These are phyloP conservation scores for Neofusicoccum sp. DNA, from an alignment of 2,329 filamentous ascomycete species.

Conservation along the genomic window DNA sequence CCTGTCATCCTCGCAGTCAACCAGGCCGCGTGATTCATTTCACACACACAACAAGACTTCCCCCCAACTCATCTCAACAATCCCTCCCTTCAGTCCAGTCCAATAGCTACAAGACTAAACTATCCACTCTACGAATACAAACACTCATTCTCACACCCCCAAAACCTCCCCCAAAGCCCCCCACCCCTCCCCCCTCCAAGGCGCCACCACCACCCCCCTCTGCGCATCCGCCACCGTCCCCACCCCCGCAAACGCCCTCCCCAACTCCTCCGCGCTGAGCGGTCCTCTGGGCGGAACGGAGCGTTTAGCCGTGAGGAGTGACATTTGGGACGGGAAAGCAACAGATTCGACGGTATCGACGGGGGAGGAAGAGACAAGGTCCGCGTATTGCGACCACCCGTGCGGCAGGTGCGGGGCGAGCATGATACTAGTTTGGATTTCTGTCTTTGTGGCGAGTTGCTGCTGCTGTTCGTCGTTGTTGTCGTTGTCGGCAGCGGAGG, in stretches of 20 bases:
- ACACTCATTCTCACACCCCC: no score
- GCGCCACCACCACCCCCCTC: slow-evolving; percentile 73
- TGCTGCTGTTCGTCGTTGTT: slow-evolving; percentile 15
- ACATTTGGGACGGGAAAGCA: slow-evolving; percentile 73
- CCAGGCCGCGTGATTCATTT: no score
- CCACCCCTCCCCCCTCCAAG: slow-evolving; percentile 72
- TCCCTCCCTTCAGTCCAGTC: no score
- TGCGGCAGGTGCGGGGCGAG: slow-evolving; percentile 74
- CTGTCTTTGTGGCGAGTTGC: slow-evolving; percentile 50
- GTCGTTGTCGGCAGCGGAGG: neutral
- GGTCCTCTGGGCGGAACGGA: slow-evolving; percentile 70
- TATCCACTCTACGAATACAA: no score
- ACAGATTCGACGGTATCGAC: no score
- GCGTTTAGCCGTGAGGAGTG: slow-evolving; percentile 72
- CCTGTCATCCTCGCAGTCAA: no score
- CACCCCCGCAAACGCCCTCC: slow-evolving; percentile 71
- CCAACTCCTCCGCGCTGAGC: slow-evolving; percentile 67
- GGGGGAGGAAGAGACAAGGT: no score
- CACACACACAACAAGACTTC: no score
- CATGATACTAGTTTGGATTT: slow-evolving; percentile 76
- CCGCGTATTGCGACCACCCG: slow-evolving; percentile 76
- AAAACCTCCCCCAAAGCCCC: slow-evolving; percentile 45
- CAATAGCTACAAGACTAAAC: no score
- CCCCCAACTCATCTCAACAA: no score
- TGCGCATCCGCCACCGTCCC: slow-evolving; percentile 72